These are phyloP conservation scores for Trypanosoma brucei DNA, from an alignment of 208 protist genomes.

Conservation along the genomic window DNA sequence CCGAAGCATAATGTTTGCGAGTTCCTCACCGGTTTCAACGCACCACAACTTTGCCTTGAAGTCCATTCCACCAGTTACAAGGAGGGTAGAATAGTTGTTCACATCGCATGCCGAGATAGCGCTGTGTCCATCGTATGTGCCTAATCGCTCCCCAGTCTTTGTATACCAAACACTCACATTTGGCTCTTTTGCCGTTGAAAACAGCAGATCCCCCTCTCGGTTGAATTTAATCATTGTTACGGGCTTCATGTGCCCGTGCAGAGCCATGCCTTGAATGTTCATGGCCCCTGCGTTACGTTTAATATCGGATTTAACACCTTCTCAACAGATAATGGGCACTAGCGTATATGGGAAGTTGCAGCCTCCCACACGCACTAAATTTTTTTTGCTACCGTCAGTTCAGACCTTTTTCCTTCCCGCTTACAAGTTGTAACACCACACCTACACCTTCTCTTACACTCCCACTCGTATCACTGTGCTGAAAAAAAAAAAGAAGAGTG, in stretches of 20 bases:
- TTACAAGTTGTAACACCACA: too few relatives aligned
- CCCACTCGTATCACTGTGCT: too few relatives aligned
- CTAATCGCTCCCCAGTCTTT: slow-evolving; percentile 92
- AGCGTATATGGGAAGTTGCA: too few relatives aligned
- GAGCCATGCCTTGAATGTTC: slow-evolving; percentile 60
- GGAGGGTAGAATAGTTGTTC: slow-evolving; percentile 80
- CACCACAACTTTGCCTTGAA: slow-evolving; percentile 84
- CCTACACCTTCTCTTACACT: too few relatives aligned
- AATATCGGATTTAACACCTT: slow-evolving; percentile 6
- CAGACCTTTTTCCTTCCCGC: too few relatives aligned
- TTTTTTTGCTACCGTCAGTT: too few relatives aligned
- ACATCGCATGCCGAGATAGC: slow-evolving; percentile 94
- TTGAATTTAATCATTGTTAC: slow-evolving; percentile 96
- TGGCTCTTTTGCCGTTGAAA: slow-evolving; percentile 93
- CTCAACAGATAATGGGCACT: neutral
- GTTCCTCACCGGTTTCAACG: slow-evolving; percentile 88
- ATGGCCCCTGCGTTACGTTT: slow-evolving; percentile 18
- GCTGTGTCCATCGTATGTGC: slow-evolving; percentile 93
- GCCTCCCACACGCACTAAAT: neutral
- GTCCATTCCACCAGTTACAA: slow-evolving; percentile 77
- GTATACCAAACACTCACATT: slow-evolving; percentile 91
- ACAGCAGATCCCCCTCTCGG: slow-evolving; percentile 96
- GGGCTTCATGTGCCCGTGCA: slow-evolving; percentile 89
- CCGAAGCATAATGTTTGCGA: slow-evolving; percentile 65
- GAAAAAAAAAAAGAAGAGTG: too few relatives aligned